Conservation (phyloP, 2,329 filamentous ascomycete genomes). For the Fusarium sp. region DNA sequence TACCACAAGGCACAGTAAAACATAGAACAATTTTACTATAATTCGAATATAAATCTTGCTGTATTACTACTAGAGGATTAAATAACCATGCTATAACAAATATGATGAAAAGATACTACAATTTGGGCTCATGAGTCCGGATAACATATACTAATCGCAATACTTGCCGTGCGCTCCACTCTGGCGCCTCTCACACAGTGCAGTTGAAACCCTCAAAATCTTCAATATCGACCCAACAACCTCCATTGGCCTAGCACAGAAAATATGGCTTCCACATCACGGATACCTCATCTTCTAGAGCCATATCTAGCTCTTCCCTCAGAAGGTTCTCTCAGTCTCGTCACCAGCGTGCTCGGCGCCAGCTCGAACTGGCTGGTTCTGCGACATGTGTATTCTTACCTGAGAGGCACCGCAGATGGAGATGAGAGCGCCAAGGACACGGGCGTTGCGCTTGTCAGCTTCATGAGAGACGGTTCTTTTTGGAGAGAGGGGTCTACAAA, state of each 20-base stretch:
- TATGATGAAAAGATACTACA: neutral
- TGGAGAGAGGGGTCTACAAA: conserved; percentile 80
- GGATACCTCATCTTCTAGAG: conserved; percentile 74
- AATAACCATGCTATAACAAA: neutral
- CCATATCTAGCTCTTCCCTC: conserved; percentile 71
- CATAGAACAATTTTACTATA: neutral
- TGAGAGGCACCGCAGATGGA: conserved; percentile 49
- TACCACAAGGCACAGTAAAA: too few relatives aligned
- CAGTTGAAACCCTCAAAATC: conserved; percentile 36
- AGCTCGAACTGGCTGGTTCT: conserved; percentile 75
- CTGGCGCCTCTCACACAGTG: conserved; percentile 38
- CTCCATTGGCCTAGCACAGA: neutral
- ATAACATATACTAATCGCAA: neutral
- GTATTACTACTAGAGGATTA: neutral
- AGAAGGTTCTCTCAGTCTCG: conserved; percentile 71
- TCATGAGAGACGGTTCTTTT: conserved; percentile 81
- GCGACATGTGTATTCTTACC: conserved; percentile 65
- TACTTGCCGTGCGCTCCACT: conserved; percentile 17
- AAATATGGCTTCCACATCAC: conserved; percentile 55
- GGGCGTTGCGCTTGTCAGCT: conserved; percentile 83
- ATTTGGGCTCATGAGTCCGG: neutral
- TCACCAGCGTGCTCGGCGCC: conserved; percentile 76
- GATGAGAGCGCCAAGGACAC: conserved; percentile 50
- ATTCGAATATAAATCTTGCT: neutral
- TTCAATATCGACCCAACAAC: conserved; percentile 22